Evolutionary conservation across 164 flowering plant species (phyloP).

Genomic region (Nelumbo lutea): DNA sequence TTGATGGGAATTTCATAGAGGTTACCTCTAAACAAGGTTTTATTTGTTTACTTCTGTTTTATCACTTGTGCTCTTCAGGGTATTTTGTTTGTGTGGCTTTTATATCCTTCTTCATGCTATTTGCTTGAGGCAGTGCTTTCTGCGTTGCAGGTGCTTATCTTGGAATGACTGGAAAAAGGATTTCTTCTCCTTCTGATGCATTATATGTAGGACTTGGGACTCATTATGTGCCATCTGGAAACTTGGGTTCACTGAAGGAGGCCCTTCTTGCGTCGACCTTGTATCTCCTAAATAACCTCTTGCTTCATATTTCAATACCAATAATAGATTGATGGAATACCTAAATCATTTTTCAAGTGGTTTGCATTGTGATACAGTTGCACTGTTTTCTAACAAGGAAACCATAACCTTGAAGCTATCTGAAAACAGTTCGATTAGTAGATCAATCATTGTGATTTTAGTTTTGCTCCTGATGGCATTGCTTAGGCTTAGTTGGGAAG

Average conservation of each 20-base stretch:
- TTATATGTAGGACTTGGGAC: slow-evolving; percentile 83
- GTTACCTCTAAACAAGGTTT: no score
- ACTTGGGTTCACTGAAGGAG: slow-evolving; percentile 62
- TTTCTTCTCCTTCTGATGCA: slow-evolving; percentile 88
- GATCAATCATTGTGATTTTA: no score
- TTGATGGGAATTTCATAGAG: no score
- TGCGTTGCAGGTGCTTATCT: slow-evolving; percentile 74
- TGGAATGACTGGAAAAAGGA: slow-evolving; percentile 89
- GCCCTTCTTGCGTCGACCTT: slow-evolving; percentile 55
- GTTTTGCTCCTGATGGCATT: no score
- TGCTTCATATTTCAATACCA: background rate
- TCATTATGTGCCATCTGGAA: slow-evolving; percentile 84
- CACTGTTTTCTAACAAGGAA: no score
- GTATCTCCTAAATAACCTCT: slow-evolving; percentile 33
- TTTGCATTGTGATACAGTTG: no score
- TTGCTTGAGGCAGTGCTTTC: slow-evolving; percentile 1
- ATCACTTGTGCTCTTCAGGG: background rate
- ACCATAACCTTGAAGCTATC: no score
- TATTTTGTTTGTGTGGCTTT: background rate
- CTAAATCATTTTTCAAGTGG: no score
- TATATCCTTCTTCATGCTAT: background rate
- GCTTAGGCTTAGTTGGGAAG: no score
- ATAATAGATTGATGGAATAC: no score
- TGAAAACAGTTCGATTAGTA: no score
- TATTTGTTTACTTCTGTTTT: background rate